These are phyloP conservation scores for Pyrenochaeta sp. DNA, from an alignment of 2,329 filamentous ascomycete genomes.

Conservation along the genomic window DNA sequence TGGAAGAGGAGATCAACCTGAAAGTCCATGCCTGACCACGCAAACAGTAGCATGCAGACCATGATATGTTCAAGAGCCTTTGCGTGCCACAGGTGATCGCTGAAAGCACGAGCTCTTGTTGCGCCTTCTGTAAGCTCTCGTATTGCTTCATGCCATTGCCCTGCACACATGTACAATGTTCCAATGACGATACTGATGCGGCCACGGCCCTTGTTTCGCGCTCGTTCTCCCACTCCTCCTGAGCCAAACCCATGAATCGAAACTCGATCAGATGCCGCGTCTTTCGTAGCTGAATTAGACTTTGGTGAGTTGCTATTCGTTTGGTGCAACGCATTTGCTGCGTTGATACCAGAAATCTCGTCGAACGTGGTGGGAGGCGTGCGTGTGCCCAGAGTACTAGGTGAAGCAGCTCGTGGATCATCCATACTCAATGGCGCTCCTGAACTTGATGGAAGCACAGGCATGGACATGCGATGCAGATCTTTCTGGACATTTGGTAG, in stretches of 20 bases:
- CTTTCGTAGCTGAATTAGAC: slow-evolving; percentile 59
- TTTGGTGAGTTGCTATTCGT: slow-evolving; percentile 36
- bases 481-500: slow-evolving; percentile 62
- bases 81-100: slow-evolving; percentile 96
- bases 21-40: slow-evolving; percentile 86
- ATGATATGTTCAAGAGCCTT: slow-evolving; percentile 91
- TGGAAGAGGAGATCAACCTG: slow-evolving; percentile 59
- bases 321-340: slow-evolving; percentile 53
- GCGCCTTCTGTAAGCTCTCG: slow-evolving; percentile 84
- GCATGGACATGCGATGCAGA: slow-evolving; percentile 82
- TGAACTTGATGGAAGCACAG: slow-evolving; percentile 61
- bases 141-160: slow-evolving; percentile 88
- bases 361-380: slow-evolving; percentile 61
- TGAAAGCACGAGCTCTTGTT: slow-evolving; percentile 76
- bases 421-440: slow-evolving; percentile 33
- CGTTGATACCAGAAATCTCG: slow-evolving; percentile 47
- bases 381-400: slow-evolving; percentile 34
- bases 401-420: slow-evolving; percentile 37
- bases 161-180: slow-evolving; percentile 86
- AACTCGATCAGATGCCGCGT: slow-evolving; percentile 67
- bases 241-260: slow-evolving; percentile 71
- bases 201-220: slow-evolving; percentile 81
- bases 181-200: slow-evolving; percentile 82
- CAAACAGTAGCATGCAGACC: slow-evolving; percentile 81
- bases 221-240: slow-evolving; percentile 75